These are phyloP conservation scores for Sarocladium strictum DNA, from an alignment of 2,329 filamentous ascomycete genomes.

Conservation along the genomic window DNA sequence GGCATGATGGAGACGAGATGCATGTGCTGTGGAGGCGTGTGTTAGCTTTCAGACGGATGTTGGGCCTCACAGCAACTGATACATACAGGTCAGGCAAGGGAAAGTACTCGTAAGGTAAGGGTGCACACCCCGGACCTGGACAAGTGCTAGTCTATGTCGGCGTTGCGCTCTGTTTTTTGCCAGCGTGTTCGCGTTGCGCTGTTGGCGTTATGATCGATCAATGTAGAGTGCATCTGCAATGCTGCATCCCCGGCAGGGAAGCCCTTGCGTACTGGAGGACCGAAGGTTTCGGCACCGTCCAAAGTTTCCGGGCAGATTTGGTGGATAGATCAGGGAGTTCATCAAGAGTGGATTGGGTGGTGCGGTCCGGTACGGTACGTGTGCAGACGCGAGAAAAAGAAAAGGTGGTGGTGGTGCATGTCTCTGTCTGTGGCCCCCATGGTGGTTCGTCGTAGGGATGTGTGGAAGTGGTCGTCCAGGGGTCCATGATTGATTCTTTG, in stretches of 20 bases:
- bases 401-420: neutral
- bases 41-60: neutral
- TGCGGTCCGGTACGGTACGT: conserved; percentile 8
- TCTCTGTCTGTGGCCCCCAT: neutral
- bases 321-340: neutral
- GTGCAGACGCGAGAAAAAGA: conserved; percentile 8
- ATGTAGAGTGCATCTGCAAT: neutral
- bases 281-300: neutral
- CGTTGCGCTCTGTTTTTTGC: neutral
- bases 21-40: conserved; percentile 1
- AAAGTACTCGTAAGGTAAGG: too few relatives aligned
- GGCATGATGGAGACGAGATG: conserved; percentile 2
- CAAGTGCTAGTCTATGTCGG: too few relatives aligned
- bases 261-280: neutral
- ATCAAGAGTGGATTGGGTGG: conserved; percentile 5
- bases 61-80: neutral
- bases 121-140: too few relatives aligned
- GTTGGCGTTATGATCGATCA: neutral
- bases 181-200: neutral
- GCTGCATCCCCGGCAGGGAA: neutral
- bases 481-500: too few relatives aligned
- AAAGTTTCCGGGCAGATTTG: neutral
- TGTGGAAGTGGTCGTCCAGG: neutral
- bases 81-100: neutral
- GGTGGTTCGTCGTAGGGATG: neutral